Percentiles rank a stretch among this genome's conserved stretches.
phyloP scores from a whole-genome alignment of 371 early-diverging fungal genomes.

The Mortierella sp. region DNA sequence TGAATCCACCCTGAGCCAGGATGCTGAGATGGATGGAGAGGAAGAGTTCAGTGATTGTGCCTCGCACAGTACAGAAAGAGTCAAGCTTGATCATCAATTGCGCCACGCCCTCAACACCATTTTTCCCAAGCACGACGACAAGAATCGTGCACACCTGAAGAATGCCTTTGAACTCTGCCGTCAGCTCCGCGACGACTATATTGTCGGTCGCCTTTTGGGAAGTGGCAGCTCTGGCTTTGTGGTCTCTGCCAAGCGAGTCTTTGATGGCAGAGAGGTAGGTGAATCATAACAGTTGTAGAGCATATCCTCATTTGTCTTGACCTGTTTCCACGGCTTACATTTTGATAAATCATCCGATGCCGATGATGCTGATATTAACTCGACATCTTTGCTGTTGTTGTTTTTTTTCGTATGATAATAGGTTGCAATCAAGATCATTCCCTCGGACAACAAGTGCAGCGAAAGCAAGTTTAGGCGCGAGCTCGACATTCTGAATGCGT shows the following conservation, averaged over 20 bases:
- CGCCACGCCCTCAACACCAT: conserved; percentile 38
- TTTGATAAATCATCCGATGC: neutral
- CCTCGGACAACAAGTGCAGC: conserved; percentile 28
- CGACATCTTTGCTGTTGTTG: neutral
- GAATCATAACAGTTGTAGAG: neutral
- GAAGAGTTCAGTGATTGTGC: neutral
- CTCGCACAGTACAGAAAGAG: conserved; percentile 8
- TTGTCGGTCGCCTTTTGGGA: conserved; percentile 34
- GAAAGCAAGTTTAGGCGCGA: conserved; percentile 45
- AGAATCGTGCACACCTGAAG: conserved; percentile 30
- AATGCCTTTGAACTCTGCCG: conserved; percentile 33
- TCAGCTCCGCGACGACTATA: conserved; percentile 37
- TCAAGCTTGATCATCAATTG: conserved; percentile 24
- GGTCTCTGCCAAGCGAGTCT: conserved; percentile 31
- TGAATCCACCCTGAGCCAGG: neutral
- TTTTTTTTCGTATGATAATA: neutral
- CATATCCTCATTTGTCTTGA: neutral
- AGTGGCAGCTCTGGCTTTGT: conserved; percentile 55
- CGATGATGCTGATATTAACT: neutral
- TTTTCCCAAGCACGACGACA: conserved; percentile 35
- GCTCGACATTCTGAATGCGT: conserved; percentile 31
- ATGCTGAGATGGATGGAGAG: neutral
- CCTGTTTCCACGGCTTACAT: neutral
- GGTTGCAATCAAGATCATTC: conserved; percentile 57
- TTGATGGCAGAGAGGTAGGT: conserved; percentile 40